Percentiles rank a stretch among this genome's conserved stretches.
Conservation (phyloP, 2,329 filamentous ascomycete genomes). For the Allantophomopsis cytisporea region DNA sequence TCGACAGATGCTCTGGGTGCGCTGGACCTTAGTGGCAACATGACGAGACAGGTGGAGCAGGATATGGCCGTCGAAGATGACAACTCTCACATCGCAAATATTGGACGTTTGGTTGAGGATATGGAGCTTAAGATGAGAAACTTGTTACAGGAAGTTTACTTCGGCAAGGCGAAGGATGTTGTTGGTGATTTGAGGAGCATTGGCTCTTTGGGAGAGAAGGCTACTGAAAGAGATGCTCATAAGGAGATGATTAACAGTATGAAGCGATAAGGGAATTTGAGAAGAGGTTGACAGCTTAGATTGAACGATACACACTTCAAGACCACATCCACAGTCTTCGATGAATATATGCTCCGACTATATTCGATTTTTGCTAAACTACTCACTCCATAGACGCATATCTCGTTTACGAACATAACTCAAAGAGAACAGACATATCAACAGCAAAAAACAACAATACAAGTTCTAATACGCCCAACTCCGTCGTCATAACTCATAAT, state of each 20-base stretch:
- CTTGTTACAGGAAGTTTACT: slow-evolving; percentile 95
- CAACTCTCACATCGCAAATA: slow-evolving; percentile 88
- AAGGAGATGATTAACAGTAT: slow-evolving; percentile 68
- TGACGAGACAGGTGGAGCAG: slow-evolving; percentile 92
- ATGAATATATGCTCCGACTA: too few relatives aligned
- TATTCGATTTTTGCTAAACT: too few relatives aligned
- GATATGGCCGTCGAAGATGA: slow-evolving; percentile 84
- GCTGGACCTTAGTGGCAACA: slow-evolving; percentile 90
- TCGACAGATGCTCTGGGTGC: slow-evolving; percentile 56
- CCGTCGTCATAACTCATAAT: too few relatives aligned
- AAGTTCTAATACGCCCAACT: background rate
- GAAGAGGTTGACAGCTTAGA: background rate
- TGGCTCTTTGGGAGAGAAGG: slow-evolving; percentile 69
- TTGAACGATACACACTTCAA: background rate
- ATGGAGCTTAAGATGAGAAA: slow-evolving; percentile 99
- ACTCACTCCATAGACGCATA: too few relatives aligned
- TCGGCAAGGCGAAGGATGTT: slow-evolving; percentile 97
- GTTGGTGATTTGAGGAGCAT: slow-evolving; percentile 90
- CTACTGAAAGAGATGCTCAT: slow-evolving; percentile 73
- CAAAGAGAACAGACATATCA: too few relatives aligned
- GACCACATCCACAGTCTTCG: too few relatives aligned
- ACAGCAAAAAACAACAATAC: background rate
- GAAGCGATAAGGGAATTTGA: slow-evolving; percentile 12
- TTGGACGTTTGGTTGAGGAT: slow-evolving; percentile 88
- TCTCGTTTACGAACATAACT: too few relatives aligned